These are phyloP conservation scores for Calonectria montana DNA, from an alignment of 2,329 filamentous ascomycete species.

Conservation along the genomic window DNA sequence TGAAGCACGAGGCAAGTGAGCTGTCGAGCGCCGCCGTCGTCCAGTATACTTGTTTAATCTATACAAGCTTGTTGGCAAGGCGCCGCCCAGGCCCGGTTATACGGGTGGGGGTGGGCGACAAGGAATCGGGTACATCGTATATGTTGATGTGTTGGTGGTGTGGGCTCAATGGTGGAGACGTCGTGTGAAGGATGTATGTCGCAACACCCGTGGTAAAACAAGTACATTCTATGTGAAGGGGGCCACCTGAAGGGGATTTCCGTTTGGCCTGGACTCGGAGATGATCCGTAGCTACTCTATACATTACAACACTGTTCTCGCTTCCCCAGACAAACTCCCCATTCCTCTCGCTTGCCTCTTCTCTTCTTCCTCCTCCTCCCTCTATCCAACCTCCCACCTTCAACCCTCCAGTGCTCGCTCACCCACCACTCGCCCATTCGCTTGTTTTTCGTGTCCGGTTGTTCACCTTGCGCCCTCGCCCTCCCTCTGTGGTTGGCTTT, in stretches of 20 bases:
- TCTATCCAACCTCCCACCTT: background rate
- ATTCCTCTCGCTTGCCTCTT: background rate
- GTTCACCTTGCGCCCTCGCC: background rate
- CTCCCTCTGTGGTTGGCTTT: background rate
- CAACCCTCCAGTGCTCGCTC: background rate
- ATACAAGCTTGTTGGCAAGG: background rate
- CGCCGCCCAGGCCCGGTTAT: background rate
- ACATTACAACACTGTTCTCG: background rate
- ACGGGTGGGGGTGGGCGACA: background rate
- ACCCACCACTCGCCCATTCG: background rate
- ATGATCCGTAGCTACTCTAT: background rate
- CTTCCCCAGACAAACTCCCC: background rate
- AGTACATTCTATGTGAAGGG: background rate
- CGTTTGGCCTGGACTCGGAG: background rate
- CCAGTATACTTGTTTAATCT: slow-evolving; percentile 7
- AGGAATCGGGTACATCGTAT: background rate
- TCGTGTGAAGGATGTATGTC: background rate
- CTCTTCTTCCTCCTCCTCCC: background rate
- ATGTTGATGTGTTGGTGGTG: background rate
- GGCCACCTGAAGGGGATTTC: background rate
- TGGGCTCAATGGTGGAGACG: background rate
- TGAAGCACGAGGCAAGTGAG: background rate
- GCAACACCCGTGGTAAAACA: background rate
- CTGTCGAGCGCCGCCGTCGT: background rate
- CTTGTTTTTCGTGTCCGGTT: background rate